phyloP scores from a whole-genome alignment of 2,329 filamentous ascomycete genomes.

The Fusarium chaquense region DNA sequence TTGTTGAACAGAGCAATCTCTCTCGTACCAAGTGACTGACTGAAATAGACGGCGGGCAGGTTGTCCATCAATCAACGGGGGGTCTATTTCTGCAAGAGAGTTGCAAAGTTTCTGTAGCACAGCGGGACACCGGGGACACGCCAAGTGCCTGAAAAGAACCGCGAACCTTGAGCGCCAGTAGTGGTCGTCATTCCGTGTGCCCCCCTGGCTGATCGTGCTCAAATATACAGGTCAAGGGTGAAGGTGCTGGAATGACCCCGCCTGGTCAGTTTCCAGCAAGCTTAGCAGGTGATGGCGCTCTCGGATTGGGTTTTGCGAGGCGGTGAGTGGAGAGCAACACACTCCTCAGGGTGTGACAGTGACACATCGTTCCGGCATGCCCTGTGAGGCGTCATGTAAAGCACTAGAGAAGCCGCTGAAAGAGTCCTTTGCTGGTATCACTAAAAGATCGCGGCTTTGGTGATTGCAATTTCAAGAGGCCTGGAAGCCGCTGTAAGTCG shows the following conservation, averaged over 20 bases:
- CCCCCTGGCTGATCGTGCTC: constrained; percentile 43
- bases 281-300: constrained; percentile 30
- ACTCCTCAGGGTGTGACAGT: constrained; percentile 41
- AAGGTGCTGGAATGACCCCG: constrained; percentile 50
- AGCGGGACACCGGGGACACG: constrained; percentile 28
- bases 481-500: constrained; percentile 17
- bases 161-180: constrained; percentile 20
- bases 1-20: background rate
- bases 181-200: constrained; percentile 37
- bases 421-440: constrained; percentile 46
- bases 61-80: background rate
- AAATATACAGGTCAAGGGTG: constrained; percentile 47
- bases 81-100: constrained; percentile 21
- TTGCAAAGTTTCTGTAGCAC: constrained; percentile 31
- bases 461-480: constrained; percentile 30
- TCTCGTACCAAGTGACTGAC: background rate
- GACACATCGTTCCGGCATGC: constrained; percentile 45
- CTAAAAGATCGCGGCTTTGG: constrained; percentile 42
- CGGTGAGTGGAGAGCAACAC: constrained; percentile 38
- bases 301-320: constrained; percentile 41
- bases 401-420: constrained; percentile 39
- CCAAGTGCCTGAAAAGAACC: constrained; percentile 37
- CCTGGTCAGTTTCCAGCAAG: constrained; percentile 33
- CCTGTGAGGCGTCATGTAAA: constrained; percentile 41
- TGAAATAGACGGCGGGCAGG: constrained; percentile 1